Conservation (phyloP, 2,329 filamentous ascomycete genomes). For the Phyllosticta citribraziliensis region DNA sequence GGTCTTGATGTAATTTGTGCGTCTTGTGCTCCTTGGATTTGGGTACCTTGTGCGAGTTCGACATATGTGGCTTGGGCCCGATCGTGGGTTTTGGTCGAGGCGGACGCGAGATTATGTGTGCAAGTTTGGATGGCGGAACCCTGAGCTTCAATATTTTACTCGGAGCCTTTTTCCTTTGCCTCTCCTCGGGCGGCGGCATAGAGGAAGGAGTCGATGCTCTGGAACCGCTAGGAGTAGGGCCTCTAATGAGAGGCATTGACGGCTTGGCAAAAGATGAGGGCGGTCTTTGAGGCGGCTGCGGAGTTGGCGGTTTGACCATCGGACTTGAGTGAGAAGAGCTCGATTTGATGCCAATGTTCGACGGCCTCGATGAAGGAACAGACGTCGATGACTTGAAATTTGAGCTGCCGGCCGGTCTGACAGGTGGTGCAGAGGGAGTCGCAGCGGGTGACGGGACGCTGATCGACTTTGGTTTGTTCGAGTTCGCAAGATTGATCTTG, state of each 20-base stretch:
- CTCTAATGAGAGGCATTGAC: neutral
- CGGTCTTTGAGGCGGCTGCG: neutral
- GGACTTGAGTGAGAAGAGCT: neutral
- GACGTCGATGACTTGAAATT: neutral
- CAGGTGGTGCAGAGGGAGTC: neutral
- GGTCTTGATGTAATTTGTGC: neutral
- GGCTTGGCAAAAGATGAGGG: neutral
- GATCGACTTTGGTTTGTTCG: neutral
- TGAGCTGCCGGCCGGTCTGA: neutral
- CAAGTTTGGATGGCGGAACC: neutral
- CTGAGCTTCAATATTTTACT: constrained; percentile 6
- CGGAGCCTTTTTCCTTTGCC: neutral
- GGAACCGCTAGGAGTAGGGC: constrained; percentile 4
- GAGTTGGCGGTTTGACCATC: neutral
- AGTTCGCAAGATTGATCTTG: constrained; percentile 1
- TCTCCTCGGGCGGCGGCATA: neutral
- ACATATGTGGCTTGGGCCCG: neutral
- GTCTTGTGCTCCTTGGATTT: neutral
- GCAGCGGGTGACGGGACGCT: neutral
- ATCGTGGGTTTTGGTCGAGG: neutral
- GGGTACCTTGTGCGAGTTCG: neutral
- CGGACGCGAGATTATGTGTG: neutral
- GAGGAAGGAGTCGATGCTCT: constrained; percentile 8
- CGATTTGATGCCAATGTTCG: neutral
- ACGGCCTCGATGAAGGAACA: neutral